phyloP scores from a whole-genome alignment of 768 basidiomycete species.

The Cystobasidium tubakii region DNA sequence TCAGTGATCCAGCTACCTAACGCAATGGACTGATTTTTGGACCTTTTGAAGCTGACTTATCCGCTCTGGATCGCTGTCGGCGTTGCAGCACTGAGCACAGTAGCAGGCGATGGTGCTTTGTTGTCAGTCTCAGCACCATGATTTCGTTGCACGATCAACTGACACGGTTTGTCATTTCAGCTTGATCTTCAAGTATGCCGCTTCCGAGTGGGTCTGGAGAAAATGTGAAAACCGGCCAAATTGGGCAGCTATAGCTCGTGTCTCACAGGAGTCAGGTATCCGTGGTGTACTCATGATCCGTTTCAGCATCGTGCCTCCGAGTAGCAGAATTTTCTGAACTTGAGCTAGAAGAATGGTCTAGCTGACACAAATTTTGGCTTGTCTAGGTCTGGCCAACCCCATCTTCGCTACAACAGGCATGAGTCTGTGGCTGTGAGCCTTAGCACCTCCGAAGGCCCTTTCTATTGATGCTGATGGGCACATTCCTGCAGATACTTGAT shows the following conservation, averaged over 20 bases:
- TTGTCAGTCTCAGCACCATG: not conserved
- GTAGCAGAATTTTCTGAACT: no score
- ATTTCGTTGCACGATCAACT: not conserved
- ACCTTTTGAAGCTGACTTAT: not conserved
- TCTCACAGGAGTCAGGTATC: not conserved
- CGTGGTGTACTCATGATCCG: conserved; percentile 1
- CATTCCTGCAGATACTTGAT: not conserved
- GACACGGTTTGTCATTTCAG: not conserved
- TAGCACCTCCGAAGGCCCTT: not conserved
- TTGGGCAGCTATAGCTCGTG: not conserved
- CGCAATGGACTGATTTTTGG: not conserved
- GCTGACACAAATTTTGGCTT: no score
- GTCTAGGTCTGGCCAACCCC: not conserved
- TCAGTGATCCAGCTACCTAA: not conserved
- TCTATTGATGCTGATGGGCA: not conserved
- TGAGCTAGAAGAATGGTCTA: no score
- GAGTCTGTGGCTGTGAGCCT: not conserved
- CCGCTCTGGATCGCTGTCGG: not conserved
- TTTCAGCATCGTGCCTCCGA: not conserved
- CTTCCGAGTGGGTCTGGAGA: not conserved
- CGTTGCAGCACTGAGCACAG: not conserved
- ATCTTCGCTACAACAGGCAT: not conserved
- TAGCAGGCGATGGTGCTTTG: not conserved
- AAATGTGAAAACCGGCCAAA: not conserved
- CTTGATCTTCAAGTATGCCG: conserved; percentile 8